A percentile compares a stretch with the other conserved stretches of the same genome.
Conservation (phyloP, 2,329 filamentous ascomycete species). For the Amesomyces nigricolor region DNA sequence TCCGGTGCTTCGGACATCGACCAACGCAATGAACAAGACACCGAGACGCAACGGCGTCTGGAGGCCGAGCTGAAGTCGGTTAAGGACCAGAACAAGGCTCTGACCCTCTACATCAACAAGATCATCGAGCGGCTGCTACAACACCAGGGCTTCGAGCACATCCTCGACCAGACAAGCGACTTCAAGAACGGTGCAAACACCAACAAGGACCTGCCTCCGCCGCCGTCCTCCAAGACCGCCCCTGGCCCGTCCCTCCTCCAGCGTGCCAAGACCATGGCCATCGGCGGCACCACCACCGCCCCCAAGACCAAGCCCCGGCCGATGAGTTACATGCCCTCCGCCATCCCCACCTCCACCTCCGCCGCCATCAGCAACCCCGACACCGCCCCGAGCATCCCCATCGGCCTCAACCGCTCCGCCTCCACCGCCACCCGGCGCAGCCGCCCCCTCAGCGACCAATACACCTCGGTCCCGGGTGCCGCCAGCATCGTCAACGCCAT, state of each 20-base stretch:
- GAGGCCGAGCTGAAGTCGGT: constrained; percentile 73
- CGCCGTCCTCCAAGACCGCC: constrained; percentile 49
- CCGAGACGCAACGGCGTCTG: constrained; percentile 55
- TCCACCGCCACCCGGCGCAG: constrained; percentile 51
- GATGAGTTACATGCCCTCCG: constrained; percentile 49
- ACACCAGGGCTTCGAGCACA: constrained; percentile 91
- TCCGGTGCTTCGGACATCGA: constrained; percentile 56
- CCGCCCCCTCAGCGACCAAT: constrained; percentile 60
- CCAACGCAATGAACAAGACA: constrained; percentile 28
- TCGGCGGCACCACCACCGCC: constrained; percentile 31
- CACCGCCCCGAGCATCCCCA: constrained; percentile 71
- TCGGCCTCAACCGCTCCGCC: constrained; percentile 50
- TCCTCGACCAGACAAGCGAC: constrained; percentile 74
- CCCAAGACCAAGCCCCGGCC: constrained; percentile 47
- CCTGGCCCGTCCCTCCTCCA: constrained; percentile 49
- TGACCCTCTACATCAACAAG: constrained; percentile 97
- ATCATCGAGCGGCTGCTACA: constrained; percentile 94
- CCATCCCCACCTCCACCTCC: constrained; percentile 18
- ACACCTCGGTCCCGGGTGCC: constrained; percentile 48
- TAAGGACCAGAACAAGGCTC: constrained; percentile 93
- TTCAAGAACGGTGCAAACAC: constrained; percentile 50
- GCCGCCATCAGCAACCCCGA: constrained; percentile 56
- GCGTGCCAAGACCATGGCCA: constrained; percentile 56
- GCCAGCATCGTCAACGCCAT: constrained; percentile 81
- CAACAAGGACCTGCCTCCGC: constrained; percentile 81